These are phyloP conservation scores for Stentor coeruleus DNA, from an alignment of 73 alveolate species.

Conservation along the genomic window DNA sequence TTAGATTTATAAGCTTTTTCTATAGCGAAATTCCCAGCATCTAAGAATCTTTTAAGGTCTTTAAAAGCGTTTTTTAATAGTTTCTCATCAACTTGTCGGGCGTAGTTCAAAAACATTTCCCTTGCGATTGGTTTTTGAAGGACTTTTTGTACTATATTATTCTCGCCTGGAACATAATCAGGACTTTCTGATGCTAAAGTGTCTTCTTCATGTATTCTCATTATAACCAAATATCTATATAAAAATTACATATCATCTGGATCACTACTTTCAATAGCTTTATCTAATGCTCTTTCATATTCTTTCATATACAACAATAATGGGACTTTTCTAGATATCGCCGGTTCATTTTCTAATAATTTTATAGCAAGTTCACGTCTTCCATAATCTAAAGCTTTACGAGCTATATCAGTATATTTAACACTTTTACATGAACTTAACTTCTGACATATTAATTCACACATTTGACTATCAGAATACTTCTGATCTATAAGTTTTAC, in stretches of 20 bases:
- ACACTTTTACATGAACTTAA: conserved; percentile 42
- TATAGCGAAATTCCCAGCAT: background rate
- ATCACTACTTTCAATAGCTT: conserved; percentile 44
- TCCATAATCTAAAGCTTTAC: conserved; percentile 46
- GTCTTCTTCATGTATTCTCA: conserved; percentile 31
- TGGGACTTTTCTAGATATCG: conserved; percentile 49
- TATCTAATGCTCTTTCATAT: conserved; percentile 44
- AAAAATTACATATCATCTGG: conserved; percentile 44
- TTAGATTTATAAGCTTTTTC: background rate
- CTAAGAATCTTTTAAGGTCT: background rate
- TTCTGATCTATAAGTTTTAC: conserved; percentile 31
- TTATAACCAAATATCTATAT: conserved; percentile 38
- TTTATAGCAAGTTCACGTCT: conserved; percentile 45
- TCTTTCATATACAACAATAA: conserved; percentile 50
- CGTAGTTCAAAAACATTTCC: background rate
- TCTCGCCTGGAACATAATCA: conserved; percentile 8
- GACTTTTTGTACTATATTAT: background rate
- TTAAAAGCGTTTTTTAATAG: background rate
- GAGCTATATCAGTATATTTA: conserved; percentile 40
- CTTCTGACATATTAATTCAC: conserved; percentile 31
- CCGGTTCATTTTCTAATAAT: conserved; percentile 40
- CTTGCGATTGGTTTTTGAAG: background rate
- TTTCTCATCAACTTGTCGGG: conserved; percentile 13
- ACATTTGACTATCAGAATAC: conserved; percentile 37
- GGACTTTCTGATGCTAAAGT: background rate